phyloP scores from a whole-genome alignment of 345 rosid genomes.

The Eutrema japonicum region DNA sequence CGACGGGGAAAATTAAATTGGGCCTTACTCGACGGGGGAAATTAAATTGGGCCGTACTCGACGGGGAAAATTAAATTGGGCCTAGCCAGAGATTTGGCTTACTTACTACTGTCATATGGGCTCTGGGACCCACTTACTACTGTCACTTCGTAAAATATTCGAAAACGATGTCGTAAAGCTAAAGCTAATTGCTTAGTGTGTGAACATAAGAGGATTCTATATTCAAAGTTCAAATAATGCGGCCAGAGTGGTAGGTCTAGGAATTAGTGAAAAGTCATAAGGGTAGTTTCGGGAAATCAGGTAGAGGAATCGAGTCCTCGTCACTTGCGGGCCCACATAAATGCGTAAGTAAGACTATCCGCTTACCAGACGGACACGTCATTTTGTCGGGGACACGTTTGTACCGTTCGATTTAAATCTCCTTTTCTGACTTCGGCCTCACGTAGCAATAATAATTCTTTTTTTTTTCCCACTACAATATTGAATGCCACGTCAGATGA shows the following conservation, averaged over 20 bases:
- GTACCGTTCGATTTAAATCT: slow-evolving; percentile 40
- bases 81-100: neutral
- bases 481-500: slow-evolving; percentile 41
- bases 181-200: neutral
- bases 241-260: slow-evolving; percentile 18
- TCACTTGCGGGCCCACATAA: slow-evolving; percentile 36
- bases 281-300: slow-evolving; percentile 14
- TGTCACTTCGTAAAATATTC: neutral
- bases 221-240: slow-evolving; percentile 30
- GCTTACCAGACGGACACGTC: slow-evolving; percentile 45
- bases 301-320: slow-evolving; percentile 28
- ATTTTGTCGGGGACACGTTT: slow-evolving; percentile 43
- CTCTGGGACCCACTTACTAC: neutral
- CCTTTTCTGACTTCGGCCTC: slow-evolving; percentile 33
- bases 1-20: neutral
- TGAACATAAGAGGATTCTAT: slow-evolving; percentile 1
- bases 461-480: slow-evolving; percentile 20
- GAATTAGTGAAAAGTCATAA: neutral
- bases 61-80: neutral
- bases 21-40: no score
- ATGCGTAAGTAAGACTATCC: slow-evolving; percentile 41
- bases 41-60: no score
- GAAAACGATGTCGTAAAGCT: neutral
- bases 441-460: slow-evolving; percentile 30
- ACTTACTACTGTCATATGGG: neutral